These are phyloP conservation scores for Macrocystidia cucumis DNA, from an alignment of 1,284 basidiomycete species.

Conservation along the genomic window DNA sequence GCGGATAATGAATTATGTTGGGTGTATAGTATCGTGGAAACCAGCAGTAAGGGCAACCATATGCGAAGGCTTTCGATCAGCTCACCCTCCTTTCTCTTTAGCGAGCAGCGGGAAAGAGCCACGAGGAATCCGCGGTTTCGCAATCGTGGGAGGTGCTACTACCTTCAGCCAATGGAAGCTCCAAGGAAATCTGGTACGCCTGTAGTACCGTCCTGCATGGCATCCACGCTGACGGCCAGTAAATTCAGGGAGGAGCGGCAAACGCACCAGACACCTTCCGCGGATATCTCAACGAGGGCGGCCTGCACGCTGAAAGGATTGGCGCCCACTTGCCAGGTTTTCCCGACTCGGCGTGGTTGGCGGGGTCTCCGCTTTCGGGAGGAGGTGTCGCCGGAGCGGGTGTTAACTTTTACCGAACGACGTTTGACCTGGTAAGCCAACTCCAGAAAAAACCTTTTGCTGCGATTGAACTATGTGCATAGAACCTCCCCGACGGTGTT, in stretches of 20 bases:
- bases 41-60: constrained; percentile 34
- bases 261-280: constrained; percentile 36
- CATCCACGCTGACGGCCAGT: neutral
- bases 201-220: neutral
- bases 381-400: constrained; percentile 32
- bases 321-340: constrained; percentile 47
- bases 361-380: constrained; percentile 23
- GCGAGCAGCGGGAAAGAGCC: constrained; percentile 43
- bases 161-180: constrained; percentile 39
- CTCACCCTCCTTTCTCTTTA: constrained; percentile 10
- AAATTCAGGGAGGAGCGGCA: constrained; percentile 32
- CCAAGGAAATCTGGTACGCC: constrained; percentile 41
- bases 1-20: constrained; percentile 2
- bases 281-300: constrained; percentile 46
- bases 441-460: no score
- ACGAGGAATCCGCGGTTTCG: constrained; percentile 41
- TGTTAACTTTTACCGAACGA: constrained; percentile 45
- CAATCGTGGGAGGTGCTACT: constrained; percentile 30
- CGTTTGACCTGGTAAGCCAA: constrained; percentile 32
- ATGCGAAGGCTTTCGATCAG: neutral
- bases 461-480: constrained; percentile 3
- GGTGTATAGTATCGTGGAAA: constrained; percentile 32
- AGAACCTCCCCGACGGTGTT: constrained; percentile 27
- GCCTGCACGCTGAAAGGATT: constrained; percentile 40
- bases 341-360: constrained; percentile 32